Evolutionary conservation across 2,329 filamentous ascomycete species (phyloP), one percentile per base, ranked within the genome.

Genomic region (Dactylellina leptospora): DNA sequence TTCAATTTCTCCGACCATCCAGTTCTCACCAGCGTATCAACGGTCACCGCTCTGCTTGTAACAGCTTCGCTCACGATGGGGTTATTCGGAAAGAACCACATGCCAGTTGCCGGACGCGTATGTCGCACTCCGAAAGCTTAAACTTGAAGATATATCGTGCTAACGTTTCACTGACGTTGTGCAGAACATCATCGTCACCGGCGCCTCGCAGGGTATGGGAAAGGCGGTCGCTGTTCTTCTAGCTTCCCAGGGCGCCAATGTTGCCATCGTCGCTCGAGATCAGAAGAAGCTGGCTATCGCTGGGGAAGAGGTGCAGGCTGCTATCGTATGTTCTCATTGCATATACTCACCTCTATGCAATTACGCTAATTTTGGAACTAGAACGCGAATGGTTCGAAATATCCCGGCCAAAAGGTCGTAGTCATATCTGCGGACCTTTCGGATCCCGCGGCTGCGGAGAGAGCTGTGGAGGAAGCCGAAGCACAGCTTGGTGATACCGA

Each of bases 181-280:
- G 28, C 76, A 96, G 92, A 96, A 93, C 1, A 84, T 96, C 56
- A 83, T 97, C 61, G 83, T 99, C 56, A 99, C 95, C 0, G 95
- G 95, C 48, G 92, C 89, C 28, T 97, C 95, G 0, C 91, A 97
- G 78, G 95, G 95, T 66, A 91, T 97, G 89, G 95, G 95, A 70
- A 87, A 88, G 76, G 87, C 87, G 55, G 86, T 88, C 18, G 92
- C 89, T 3, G 84, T 86, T 55, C 84, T 92, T 75, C 86, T 99
- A 45, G 85, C 93, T 1, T 82, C 85, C 53, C 93, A 92, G 79
- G 95, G 95, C 48, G 93, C 95, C 70, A 91, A 92, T 79, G 79
- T 99, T 61, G 86, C 96, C 74, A 87, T 97, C 74, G 88, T 97
- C 54, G 89, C 93, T 11, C 90, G 95, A 60, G 91, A 88, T 75